Evolutionary conservation across 306 rosid species (phyloP).

Genomic region (Dalbergia cultrata): DNA sequence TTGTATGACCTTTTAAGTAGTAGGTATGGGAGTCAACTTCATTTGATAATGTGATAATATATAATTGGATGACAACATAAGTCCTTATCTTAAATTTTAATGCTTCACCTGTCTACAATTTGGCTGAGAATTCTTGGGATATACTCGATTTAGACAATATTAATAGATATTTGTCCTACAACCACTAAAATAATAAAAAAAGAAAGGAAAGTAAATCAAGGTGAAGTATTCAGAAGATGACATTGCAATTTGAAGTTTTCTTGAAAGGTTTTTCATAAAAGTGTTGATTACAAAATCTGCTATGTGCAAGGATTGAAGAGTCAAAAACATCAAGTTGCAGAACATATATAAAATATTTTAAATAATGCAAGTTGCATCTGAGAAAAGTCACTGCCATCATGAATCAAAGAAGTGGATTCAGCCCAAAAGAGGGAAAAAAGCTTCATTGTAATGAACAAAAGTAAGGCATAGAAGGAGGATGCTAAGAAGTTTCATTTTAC

Average conservation of each 20-base stretch:
- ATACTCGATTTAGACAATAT: not conserved
- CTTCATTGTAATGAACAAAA: not conserved
- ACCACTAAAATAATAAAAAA: not conserved
- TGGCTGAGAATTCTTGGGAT: not conserved
- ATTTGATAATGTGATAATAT: too few relatives aligned
- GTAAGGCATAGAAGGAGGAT: not conserved
- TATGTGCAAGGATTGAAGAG: not conserved
- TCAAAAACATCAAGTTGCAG: constrained; percentile 1
- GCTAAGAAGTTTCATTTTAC: constrained; percentile 47
- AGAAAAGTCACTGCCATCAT: constrained; percentile 25
- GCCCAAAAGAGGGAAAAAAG: constrained; percentile 9
- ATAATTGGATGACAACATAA: too few relatives aligned
- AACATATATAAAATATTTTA: constrained; percentile 18
- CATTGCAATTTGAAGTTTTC: not conserved
- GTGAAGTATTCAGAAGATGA: not conserved
- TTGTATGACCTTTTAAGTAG: too few relatives aligned
- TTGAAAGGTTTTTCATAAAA: not conserved
- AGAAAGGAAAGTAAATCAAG: not conserved
- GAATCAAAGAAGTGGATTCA: constrained; percentile 13
- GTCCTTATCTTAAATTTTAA: not conserved
- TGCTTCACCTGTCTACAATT: not conserved
- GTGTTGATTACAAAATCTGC: constrained; percentile 17
- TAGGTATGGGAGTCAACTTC: too few relatives aligned
- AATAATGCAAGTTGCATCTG: constrained; percentile 16
- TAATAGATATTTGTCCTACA: not conserved